Evolutionary conservation across 495 filamentous ascomycete species (phyloP).

Genomic region (Bryoglossum gracile): DNA sequence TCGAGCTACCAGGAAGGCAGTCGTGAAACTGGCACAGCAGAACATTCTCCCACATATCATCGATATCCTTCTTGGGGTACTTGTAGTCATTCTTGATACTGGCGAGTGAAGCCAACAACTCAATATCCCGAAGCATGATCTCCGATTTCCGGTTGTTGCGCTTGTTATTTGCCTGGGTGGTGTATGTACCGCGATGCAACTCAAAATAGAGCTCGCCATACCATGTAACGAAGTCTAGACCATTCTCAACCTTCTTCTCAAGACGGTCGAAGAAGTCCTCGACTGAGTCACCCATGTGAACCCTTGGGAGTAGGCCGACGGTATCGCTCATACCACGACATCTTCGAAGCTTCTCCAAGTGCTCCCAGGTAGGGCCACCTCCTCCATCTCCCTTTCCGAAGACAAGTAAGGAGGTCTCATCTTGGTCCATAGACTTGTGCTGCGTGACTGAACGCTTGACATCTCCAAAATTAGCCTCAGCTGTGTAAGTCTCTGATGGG

Average conservation of each 20-base stretch:
- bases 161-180: slow-evolving; percentile 96
- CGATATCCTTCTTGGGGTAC: slow-evolving; percentile 87
- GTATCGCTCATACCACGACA: slow-evolving; percentile 90
- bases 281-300: slow-evolving; percentile 87
- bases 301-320: slow-evolving; percentile 71
- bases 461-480: slow-evolving; percentile 91
- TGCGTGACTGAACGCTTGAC: slow-evolving; percentile 83
- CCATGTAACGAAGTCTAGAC: slow-evolving; percentile 85
- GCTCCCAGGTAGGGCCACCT: slow-evolving; percentile 88
- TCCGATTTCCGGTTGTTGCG: slow-evolving; percentile 84
- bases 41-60: slow-evolving; percentile 85
- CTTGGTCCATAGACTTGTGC: slow-evolving; percentile 92
- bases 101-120: slow-evolving; percentile 81
- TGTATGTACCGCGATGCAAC: slow-evolving; percentile 92
- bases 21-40: slow-evolving; percentile 96
- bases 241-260: slow-evolving; percentile 62
- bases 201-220: slow-evolving; percentile 98
- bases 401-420: slow-evolving; percentile 77
- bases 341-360: slow-evolving; percentile 90
- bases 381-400: slow-evolving; percentile 97
- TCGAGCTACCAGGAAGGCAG: slow-evolving; percentile 88
- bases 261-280: slow-evolving; percentile 90
- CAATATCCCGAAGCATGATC: slow-evolving; percentile 75
- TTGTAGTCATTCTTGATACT: slow-evolving; percentile 67
- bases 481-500: slow-evolving; percentile 89